Evolutionary conservation across 2,329 filamentous ascomycete genomes (phyloP).

Genomic region (Talaromyces marneffei): DNA sequence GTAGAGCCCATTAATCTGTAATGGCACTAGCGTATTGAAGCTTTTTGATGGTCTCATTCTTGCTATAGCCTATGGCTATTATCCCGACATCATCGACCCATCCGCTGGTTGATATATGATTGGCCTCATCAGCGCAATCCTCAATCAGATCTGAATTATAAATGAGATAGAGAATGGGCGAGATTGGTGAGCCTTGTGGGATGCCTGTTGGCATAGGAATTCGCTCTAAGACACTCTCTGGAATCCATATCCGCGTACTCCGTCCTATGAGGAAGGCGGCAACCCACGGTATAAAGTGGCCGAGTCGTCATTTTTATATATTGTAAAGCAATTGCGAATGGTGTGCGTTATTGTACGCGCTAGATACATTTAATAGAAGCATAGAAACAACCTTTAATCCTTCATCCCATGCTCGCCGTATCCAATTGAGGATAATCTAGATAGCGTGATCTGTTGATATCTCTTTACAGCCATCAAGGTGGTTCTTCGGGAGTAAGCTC

Average conservation of each 20-base stretch:
- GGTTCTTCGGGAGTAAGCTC: neutral
- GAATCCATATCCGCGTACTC: neutral
- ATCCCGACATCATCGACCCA: neutral
- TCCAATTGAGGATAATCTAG: neutral
- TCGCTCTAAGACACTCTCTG: neutral
- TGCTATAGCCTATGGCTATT: neutral
- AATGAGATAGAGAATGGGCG: neutral
- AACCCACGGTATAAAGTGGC: neutral
- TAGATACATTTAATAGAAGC: neutral
- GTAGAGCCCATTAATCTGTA: neutral
- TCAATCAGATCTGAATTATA: neutral
- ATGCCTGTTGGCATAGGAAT: neutral
- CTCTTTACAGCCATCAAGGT: neutral
- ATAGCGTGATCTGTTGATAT: neutral
- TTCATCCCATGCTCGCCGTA: neutral
- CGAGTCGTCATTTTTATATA: neutral
- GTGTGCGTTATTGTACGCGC: neutral
- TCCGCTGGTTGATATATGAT: neutral
- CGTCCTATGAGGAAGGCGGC: neutral
- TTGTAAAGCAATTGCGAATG: neutral
- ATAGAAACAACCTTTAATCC: rapidly evolving
- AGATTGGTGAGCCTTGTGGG: neutral
- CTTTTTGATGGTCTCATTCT: neutral
- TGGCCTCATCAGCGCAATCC: neutral
- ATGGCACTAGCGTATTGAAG: neutral